Conservation (phyloP, 2,329 filamentous ascomycete genomes). For the Metarhizium sp. region DNA sequence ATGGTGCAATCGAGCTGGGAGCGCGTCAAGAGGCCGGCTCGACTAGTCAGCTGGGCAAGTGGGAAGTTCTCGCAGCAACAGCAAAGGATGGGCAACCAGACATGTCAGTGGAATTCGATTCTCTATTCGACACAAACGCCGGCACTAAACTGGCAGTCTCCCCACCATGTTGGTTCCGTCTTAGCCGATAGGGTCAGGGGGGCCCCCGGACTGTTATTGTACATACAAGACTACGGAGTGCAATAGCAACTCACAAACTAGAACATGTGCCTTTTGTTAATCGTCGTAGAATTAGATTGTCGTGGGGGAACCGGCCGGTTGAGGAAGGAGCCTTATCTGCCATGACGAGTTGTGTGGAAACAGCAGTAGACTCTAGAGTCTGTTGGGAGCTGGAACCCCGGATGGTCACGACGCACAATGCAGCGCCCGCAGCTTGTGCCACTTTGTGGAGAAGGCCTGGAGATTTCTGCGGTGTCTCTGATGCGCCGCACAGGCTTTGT, state of each 20-base stretch:
- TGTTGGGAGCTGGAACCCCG: background rate
- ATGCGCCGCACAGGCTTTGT: no score
- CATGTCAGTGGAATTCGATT: background rate
- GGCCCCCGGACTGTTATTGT: no score
- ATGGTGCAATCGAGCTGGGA: no score
- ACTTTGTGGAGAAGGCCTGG: background rate
- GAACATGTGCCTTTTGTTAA: background rate
- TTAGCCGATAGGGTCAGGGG: background rate
- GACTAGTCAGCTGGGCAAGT: no score
- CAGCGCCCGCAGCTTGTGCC: background rate
- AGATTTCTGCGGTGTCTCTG: background rate
- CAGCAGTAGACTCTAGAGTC: background rate
- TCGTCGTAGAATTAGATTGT: background rate
- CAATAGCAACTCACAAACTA: background rate
- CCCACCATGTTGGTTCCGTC: background rate
- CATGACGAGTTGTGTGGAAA: background rate
- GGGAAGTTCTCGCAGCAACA: background rate
- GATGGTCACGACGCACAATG: background rate
- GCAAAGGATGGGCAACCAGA: background rate
- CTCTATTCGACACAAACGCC: background rate
- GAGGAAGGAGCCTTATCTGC: background rate
- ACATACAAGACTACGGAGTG: background rate
- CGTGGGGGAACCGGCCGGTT: background rate
- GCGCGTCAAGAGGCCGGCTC: no score
- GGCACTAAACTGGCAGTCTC: background rate